A percentile compares a stretch with the other conserved stretches of the same genome.
phyloP scores from a whole-genome alignment of 257 asterid species.

The Nicotiana noctiflora region DNA sequence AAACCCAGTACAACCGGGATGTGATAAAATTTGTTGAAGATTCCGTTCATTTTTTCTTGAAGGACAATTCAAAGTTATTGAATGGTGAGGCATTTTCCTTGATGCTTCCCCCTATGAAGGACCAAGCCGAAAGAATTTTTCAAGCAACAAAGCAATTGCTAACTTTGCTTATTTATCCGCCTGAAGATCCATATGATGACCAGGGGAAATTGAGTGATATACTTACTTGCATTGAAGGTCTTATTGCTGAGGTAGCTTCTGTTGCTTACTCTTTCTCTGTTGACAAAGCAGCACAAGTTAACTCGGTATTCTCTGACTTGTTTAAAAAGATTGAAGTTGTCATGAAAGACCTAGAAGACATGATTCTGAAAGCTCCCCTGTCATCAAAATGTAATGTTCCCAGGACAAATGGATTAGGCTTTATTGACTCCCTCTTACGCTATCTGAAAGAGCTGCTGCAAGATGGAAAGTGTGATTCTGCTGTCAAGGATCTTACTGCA shows the following conservation, averaged over 20 bases:
- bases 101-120: not conserved
- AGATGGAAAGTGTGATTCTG: not conserved
- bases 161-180: not conserved
- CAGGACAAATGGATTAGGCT: not conserved
- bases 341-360: not conserved
- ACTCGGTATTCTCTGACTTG: not conserved
- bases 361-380: not conserved
- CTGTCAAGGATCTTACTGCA: not conserved
- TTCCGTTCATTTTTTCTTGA: not conserved
- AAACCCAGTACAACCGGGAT: not conserved
- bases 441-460: not conserved
- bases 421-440: not conserved
- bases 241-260: not conserved
- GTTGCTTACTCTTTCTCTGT: slow-evolving; percentile 1
- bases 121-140: not conserved
- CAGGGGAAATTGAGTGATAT: not conserved
- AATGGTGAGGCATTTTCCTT: not conserved
- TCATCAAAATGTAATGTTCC: not conserved
- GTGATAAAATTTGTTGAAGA: not conserved
- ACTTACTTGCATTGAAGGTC: not conserved
- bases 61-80: not conserved
- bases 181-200: not conserved
- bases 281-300: not conserved
- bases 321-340: not conserved
- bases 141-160: not conserved